Evolutionary conservation across 2,329 filamentous ascomycete species (phyloP).

Genomic region (Xylariaceae sp.): DNA sequence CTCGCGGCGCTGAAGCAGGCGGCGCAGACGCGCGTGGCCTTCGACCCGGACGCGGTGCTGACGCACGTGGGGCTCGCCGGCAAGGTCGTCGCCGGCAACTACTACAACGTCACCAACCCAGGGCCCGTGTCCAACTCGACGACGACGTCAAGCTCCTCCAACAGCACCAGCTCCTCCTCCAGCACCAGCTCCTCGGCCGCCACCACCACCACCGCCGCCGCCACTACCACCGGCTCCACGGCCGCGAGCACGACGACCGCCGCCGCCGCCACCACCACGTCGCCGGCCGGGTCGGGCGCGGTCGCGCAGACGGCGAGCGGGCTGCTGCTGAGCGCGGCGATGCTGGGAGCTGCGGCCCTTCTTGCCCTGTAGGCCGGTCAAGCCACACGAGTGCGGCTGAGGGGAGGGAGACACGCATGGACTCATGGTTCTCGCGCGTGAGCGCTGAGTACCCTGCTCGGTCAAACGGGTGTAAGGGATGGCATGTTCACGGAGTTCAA

Average conservation of each 20-base stretch:
- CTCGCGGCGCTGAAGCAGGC: constrained; percentile 18
- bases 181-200: constrained; percentile 9
- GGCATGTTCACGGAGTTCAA: no score
- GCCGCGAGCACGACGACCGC: constrained; percentile 10
- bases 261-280: background rate
- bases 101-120: constrained; percentile 26
- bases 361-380: no score
- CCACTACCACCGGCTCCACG: constrained; percentile 4
- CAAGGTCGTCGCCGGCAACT: constrained; percentile 27
- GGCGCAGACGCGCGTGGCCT: constrained; percentile 17
- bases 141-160: constrained; percentile 8
- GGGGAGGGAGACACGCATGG: no score
- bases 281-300: constrained; percentile 10
- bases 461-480: no score
- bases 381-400: no score
- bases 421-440: no score
- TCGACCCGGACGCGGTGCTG: constrained; percentile 18
- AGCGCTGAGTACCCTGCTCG: no score
- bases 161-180: background rate
- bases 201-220: no score
- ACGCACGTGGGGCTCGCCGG: constrained; percentile 20
- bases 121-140: constrained; percentile 8
- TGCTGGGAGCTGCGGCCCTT: constrained; percentile 16
- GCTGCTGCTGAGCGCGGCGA: constrained; percentile 13
- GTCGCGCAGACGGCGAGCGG: constrained; percentile 14